Conservation (phyloP, 2,329 filamentous ascomycete genomes). For the Aspergillus niger region DNA sequence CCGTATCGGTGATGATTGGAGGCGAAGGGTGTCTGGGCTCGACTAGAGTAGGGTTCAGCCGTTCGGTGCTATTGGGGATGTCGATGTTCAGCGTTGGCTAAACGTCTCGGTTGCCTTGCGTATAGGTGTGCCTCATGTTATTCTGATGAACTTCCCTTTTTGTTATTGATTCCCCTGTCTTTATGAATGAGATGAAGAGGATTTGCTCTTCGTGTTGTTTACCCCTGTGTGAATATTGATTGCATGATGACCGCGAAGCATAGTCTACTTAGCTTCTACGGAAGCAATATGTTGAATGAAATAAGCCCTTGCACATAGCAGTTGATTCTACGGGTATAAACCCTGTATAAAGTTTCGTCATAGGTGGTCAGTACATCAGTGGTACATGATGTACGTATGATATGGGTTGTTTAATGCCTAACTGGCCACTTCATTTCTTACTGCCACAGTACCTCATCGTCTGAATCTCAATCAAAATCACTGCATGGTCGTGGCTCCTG, state of each 20-base stretch:
- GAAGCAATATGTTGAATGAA: background rate
- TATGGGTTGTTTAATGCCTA: no score
- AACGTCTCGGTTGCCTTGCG: background rate
- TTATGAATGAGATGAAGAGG: slow-evolving; percentile 15
- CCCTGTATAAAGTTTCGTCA: background rate
- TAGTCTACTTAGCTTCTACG: background rate
- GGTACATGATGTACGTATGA: no score
- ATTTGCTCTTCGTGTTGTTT: background rate
- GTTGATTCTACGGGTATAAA: background rate
- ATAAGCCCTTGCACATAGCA: background rate
- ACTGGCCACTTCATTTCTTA: no score
- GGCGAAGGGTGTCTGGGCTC: slow-evolving; percentile 70
- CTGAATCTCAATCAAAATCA: no score
- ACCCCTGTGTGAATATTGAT: slow-evolving; percentile 5
- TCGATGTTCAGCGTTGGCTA: background rate
- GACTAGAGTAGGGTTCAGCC: slow-evolving; percentile 40
- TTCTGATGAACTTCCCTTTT: slow-evolving; percentile 15
- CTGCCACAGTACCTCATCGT: no score
- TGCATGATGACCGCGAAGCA: background rate
- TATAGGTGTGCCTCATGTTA: slow-evolving; percentile 6
- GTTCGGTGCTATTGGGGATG: background rate
- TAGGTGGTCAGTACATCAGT: no score
- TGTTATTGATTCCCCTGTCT: slow-evolving; percentile 13
- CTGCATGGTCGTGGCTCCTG: no score
- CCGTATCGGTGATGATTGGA: slow-evolving; percentile 84